Evolutionary conservation across 148 eudicot genomes (phyloP).

Genomic region (Fagopyrum homotropicum): DNA sequence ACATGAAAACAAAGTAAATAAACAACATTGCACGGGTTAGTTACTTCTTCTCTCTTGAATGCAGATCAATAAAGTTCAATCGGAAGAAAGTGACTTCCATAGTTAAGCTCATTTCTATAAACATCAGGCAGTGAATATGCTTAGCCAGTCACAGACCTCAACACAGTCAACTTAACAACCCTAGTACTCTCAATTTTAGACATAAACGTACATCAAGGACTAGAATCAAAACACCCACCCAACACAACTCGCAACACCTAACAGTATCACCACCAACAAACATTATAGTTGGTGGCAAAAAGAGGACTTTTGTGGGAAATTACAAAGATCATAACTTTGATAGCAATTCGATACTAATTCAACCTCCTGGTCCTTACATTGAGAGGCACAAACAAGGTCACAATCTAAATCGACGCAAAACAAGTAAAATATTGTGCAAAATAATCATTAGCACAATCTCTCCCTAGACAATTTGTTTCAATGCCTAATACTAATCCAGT

Average conservation of each 20-base stretch:
- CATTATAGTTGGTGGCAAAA: neutral
- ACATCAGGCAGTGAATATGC: neutral
- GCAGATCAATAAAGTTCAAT: neutral
- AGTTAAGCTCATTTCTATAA: neutral
- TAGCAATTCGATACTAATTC: neutral
- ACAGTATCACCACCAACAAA: neutral
- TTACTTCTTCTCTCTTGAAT: neutral
- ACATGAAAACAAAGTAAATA: conserved; percentile 9
- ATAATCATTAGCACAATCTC: neutral
- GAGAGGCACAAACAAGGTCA: neutral
- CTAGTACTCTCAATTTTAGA: neutral
- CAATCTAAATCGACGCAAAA: neutral
- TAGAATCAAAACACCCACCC: neutral
- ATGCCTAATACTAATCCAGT: neutral
- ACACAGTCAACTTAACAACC: neutral
- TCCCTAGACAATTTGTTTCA: neutral
- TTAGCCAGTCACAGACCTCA: neutral
- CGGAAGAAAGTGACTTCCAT: neutral
- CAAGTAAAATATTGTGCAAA: neutral
- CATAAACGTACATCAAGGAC: neutral
- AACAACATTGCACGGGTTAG: conserved; percentile 3
- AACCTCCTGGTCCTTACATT: neutral
- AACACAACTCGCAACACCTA: neutral
- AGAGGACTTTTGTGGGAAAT: neutral
- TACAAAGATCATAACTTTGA: neutral